Percentiles rank a stretch among this genome's conserved stretches.
Conservation (phyloP, 495 filamentous ascomycete species). For the Talaromyces trachyspermus region DNA sequence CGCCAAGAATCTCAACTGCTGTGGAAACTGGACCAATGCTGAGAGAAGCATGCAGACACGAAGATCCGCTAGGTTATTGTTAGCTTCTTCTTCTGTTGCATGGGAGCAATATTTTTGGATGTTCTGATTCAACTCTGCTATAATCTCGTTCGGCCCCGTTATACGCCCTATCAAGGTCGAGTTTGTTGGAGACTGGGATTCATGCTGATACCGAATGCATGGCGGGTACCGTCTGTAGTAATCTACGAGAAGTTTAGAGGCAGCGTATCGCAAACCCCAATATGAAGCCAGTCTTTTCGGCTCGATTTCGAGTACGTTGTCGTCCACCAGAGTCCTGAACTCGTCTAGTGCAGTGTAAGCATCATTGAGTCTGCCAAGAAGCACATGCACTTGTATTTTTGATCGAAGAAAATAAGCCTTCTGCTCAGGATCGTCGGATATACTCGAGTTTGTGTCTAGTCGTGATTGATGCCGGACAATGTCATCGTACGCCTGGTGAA, state of each 20-base stretch:
- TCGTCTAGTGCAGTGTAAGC: slow-evolving; percentile 12
- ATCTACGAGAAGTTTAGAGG: slow-evolving; percentile 17
- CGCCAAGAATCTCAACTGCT: slow-evolving; percentile 1
- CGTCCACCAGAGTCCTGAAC: slow-evolving; percentile 9
- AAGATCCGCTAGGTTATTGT: not conserved
- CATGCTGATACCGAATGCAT: slow-evolving; percentile 17
- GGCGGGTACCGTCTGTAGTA: slow-evolving; percentile 18
- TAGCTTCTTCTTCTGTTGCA: slow-evolving; percentile 8
- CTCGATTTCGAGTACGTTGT: not conserved
- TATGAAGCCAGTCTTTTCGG: slow-evolving; percentile 10
- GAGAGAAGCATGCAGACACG: not conserved
- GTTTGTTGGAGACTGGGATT: slow-evolving; percentile 11
- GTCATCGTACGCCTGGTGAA: slow-evolving; percentile 7
- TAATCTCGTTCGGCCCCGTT: slow-evolving; percentile 10
- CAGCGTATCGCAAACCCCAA: slow-evolving; percentile 20
- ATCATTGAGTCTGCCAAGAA: slow-evolving; percentile 16
- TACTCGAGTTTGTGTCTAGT: not conserved
- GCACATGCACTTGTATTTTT: slow-evolving; percentile 11
- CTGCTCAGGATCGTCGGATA: slow-evolving; percentile 1
- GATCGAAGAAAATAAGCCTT: slow-evolving; percentile 17
- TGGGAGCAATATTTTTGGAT: slow-evolving; percentile 4
- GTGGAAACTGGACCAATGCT: not conserved
- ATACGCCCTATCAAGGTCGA: not conserved
- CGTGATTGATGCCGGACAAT: slow-evolving; percentile 13
- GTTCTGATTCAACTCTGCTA: slow-evolving; percentile 7